phyloP scores from a whole-genome alignment of 768 basidiomycete genomes.

The Gymnopilus junonius region DNA sequence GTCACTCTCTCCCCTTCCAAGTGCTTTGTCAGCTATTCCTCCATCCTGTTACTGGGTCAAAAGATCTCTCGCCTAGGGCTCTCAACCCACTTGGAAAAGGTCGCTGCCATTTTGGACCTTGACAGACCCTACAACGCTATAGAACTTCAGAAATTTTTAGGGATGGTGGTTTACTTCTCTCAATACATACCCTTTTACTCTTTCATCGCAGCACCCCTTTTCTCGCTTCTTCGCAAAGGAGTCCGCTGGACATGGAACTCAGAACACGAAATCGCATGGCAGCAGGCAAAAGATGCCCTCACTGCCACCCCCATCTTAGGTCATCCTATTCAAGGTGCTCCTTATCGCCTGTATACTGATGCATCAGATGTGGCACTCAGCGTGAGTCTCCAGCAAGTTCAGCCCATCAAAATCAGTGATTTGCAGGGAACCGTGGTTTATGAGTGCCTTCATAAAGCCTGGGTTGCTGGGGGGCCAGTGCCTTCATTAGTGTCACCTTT shows the following conservation, averaged over 20 bases:
- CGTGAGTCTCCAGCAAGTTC: conserved; percentile 2
- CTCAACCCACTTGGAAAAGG: neutral
- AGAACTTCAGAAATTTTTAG: conserved; percentile 35
- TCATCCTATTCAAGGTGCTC: conserved; percentile 26
- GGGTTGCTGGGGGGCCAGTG: neutral
- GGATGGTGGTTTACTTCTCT: conserved; percentile 42
- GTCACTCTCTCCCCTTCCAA: neutral
- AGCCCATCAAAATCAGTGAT: neutral
- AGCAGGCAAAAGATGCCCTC: conserved; percentile 29
- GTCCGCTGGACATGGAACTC: conserved; percentile 23
- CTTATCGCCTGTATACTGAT: conserved; percentile 40
- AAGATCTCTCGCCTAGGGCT: neutral
- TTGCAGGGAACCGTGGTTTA: neutral
- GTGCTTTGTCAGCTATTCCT: neutral
- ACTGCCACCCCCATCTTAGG: conserved; percentile 32
- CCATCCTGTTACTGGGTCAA: neutral
- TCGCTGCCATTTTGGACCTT: neutral
- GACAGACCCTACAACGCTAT: neutral
- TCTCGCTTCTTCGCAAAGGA: conserved; percentile 32
- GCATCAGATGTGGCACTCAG: conserved; percentile 29
- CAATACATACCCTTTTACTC: conserved; percentile 41
- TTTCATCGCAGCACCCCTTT: conserved; percentile 33
- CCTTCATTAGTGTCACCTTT: neutral
- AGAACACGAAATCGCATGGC: conserved; percentile 30
- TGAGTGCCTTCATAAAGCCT: neutral